Evolutionary conservation across 345 rosid species (phyloP).

Genomic region (Dipteronia dyeriana): DNA sequence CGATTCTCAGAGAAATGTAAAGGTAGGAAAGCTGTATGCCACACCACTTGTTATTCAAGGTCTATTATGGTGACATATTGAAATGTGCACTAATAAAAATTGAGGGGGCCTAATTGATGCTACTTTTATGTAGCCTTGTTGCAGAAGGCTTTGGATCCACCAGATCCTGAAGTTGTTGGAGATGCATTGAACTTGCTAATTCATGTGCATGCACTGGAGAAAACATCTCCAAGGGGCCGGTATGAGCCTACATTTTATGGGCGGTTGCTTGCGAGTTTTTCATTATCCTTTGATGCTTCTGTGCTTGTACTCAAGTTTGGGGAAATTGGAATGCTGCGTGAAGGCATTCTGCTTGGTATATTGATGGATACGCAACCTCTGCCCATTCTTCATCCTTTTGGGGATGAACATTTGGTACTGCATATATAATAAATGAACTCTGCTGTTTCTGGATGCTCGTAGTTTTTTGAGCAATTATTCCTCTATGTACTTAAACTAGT

Average conservation of each 20-base stretch:
- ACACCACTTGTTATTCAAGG: background rate
- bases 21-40: background rate
- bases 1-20: background rate
- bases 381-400: slow-evolving; percentile 83
- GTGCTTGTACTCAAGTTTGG: slow-evolving; percentile 81
- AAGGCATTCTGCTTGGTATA: slow-evolving; percentile 84
- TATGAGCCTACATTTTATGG: slow-evolving; percentile 93
- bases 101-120: slow-evolving; percentile 20
- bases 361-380: slow-evolving; percentile 83
- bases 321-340: slow-evolving; percentile 72
- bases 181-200: slow-evolving; percentile 74
- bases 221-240: slow-evolving; percentile 58
- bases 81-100: background rate
- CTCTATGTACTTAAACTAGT: slow-evolving; percentile 17
- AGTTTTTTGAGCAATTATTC: slow-evolving; percentile 18
- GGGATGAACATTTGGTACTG: slow-evolving; percentile 70
- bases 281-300: slow-evolving; percentile 82
- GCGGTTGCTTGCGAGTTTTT: slow-evolving; percentile 76
- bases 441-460: slow-evolving; percentile 18
- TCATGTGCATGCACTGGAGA: slow-evolving; percentile 55
- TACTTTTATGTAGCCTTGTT: slow-evolving; percentile 55
- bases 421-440: slow-evolving; percentile 26
- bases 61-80: background rate
- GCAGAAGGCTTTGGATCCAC: slow-evolving; percentile 91
- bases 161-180: slow-evolving; percentile 66